Percentiles rank a stretch among this genome's conserved stretches.
Evolutionary conservation across 208 protist genomes (phyloP).

Genomic region (Trypanosoma brucei): DNA sequence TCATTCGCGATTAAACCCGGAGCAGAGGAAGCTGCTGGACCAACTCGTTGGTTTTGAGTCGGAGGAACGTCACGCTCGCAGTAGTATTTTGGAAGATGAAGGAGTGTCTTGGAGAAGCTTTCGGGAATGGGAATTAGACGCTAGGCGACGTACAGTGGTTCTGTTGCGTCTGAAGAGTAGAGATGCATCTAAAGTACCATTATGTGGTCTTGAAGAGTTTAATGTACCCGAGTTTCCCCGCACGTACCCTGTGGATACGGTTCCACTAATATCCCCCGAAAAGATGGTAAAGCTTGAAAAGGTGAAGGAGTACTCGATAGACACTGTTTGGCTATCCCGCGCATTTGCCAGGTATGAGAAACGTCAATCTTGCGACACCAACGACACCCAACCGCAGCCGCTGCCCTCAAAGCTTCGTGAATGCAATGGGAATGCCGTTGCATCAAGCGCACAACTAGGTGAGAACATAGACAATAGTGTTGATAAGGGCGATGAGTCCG

Average conservation of each 20-base stretch:
- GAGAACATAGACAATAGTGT: not conserved
- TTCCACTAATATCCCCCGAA: constrained; percentile 18
- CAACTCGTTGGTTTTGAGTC: not conserved
- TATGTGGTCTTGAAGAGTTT: constrained; percentile 13
- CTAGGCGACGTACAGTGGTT: constrained; percentile 2
- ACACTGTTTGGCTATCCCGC: constrained; percentile 18
- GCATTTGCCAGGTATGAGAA: constrained; percentile 7
- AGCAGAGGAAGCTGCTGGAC: not conserved
- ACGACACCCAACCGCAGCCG: not conserved
- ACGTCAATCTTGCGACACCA: not conserved
- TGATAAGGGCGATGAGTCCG: not conserved
- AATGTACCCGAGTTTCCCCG: not conserved
- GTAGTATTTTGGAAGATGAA: constrained; percentile 17
- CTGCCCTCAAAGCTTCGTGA: not conserved
- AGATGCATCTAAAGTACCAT: constrained; percentile 15
- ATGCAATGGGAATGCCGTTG: not conserved
- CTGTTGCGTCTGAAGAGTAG: constrained; percentile 14
- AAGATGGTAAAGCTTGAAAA: constrained; percentile 1
- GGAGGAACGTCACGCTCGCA: constrained; percentile 12
- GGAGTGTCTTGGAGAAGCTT: constrained; percentile 6
- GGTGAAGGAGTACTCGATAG: constrained; percentile 1
- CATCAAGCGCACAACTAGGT: not conserved
- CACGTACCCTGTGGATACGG: constrained; percentile 30
- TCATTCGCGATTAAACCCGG: not conserved
- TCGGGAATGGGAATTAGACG: constrained; percentile 16